Percentiles rank a stretch among this genome's conserved stretches.
Evolutionary conservation across 2,329 filamentous ascomycete genomes (phyloP).

Genomic region (Didymellaceae sp.): DNA sequence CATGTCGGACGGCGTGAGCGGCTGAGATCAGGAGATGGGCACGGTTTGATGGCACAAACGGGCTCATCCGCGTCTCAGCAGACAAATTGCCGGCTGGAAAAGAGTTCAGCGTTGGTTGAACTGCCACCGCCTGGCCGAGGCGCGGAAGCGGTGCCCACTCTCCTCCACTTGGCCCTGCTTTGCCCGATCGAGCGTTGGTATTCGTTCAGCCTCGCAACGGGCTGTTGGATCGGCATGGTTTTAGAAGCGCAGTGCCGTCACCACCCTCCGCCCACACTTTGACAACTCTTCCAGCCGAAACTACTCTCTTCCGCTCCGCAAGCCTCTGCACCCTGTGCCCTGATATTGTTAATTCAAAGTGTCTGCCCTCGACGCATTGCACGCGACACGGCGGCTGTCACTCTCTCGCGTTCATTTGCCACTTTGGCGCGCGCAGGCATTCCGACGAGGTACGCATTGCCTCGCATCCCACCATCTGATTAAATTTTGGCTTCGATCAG

Average conservation of each 20-base stretch:
- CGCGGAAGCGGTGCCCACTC: constrained; percentile 10
- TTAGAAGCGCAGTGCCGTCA: constrained; percentile 19
- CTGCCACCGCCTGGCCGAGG: not conserved
- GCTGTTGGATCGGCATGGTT: constrained; percentile 15
- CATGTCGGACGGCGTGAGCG: not conserved
- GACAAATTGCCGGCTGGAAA: constrained; percentile 8
- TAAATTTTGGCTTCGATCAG: constrained; percentile 10
- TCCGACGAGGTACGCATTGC: constrained; percentile 9
- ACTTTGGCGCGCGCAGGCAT: constrained; percentile 16
- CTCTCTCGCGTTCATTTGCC: constrained; percentile 15
- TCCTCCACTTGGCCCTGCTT: constrained; percentile 7
- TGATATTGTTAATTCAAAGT: constrained; percentile 9
- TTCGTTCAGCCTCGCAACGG: constrained; percentile 16
- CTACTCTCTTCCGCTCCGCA: not conserved
- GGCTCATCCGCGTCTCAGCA: constrained; percentile 9
- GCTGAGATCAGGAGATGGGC: constrained; percentile 6
- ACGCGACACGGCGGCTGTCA: constrained; percentile 20
- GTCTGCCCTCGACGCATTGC: constrained; percentile 14
- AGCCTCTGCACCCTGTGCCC: not conserved
- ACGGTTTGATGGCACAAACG: not conserved
- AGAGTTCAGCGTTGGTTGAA: not conserved
- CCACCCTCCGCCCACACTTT: constrained; percentile 9
- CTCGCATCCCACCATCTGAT: constrained; percentile 23
- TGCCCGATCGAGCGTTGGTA: constrained; percentile 14
- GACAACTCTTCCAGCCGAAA: constrained; percentile 2